phyloP scores from a whole-genome alignment of 805 yeast species.

The Ogataea chonburiensis region DNA sequence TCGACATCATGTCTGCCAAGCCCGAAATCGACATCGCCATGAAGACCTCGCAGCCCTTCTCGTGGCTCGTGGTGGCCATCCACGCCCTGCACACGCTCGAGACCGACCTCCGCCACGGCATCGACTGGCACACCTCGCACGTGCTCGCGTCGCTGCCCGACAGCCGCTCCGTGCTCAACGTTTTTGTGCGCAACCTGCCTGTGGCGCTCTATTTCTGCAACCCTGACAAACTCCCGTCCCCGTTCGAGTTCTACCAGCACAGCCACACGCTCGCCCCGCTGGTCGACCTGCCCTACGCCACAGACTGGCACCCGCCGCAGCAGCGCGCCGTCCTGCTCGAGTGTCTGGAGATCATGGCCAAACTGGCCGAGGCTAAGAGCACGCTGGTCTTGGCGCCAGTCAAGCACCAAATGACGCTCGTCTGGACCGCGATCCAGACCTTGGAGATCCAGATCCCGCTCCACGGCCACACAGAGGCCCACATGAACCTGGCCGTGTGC shows the following conservation, averaged over 20 bases:
- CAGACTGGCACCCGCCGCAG: conserved; percentile 11
- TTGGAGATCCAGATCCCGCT: conserved; percentile 29
- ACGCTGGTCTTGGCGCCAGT: conserved; percentile 16
- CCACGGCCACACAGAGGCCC: conserved; percentile 1
- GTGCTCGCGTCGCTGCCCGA: conserved; percentile 8
- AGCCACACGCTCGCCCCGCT: conserved; percentile 20
- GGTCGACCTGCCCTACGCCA: conserved; percentile 5
- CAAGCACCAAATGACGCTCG: conserved; percentile 27
- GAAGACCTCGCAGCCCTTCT: conserved; percentile 10
- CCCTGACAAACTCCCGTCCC: conserved; percentile 38
- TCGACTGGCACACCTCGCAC: conserved; percentile 4
- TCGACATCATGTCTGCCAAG: conserved; percentile 2
- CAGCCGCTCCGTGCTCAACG: conserved; percentile 10
- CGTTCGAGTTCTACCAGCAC: conserved; percentile 38
- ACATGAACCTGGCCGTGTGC: conserved; percentile 18
- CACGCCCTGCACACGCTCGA: conserved; percentile 11
- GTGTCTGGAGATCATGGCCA: conserved; percentile 39
- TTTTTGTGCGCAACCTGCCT: conserved; percentile 42
- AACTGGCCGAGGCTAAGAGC: conserved; percentile 26
- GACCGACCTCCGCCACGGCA: not conserved
- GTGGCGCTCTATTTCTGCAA: conserved; percentile 39
- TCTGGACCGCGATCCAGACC: conserved; percentile 33
- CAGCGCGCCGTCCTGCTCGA: conserved; percentile 11
- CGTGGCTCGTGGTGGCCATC: conserved; percentile 14
- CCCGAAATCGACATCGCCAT: conserved; percentile 2